A percentile compares a stretch with the other conserved stretches of the same genome.
These are phyloP conservation scores for Cytospora mali DNA, from an alignment of 2,329 filamentous ascomycete genomes.

Conservation along the genomic window DNA sequence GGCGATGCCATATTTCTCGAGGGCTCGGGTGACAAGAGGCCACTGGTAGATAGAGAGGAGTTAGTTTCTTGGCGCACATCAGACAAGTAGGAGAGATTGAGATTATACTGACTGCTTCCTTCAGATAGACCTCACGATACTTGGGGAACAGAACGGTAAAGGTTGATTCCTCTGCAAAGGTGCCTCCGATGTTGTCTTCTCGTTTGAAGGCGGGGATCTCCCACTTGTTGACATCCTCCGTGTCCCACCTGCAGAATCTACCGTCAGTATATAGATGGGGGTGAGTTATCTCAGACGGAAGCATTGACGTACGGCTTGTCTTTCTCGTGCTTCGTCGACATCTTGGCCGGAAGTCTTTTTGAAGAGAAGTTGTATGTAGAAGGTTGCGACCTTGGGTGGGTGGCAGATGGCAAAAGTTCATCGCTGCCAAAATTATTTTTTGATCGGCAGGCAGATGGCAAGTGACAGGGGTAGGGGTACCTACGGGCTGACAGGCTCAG, in stretches of 20 bases:
- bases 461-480: neutral
- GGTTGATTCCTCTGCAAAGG: constrained; percentile 89
- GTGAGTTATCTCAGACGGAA: neutral
- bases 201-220: constrained; percentile 85
- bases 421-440: constrained; percentile 12
- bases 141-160: constrained; percentile 90
- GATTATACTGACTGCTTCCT: constrained; percentile 59
- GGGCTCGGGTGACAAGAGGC: constrained; percentile 83
- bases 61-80: neutral
- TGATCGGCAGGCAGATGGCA: constrained; percentile 1
- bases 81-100: neutral
- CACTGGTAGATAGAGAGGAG: constrained; percentile 49
- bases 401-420: constrained; percentile 1
- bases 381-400: neutral
- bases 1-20: constrained; percentile 86
- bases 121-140: constrained; percentile 92
- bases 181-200: constrained; percentile 81
- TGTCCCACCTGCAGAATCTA: constrained; percentile 66
- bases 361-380: neutral
- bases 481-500: neutral
- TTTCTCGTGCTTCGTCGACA: constrained; percentile 88
- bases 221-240: constrained; percentile 97
- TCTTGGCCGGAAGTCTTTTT: constrained; percentile 37
- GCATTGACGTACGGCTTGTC: constrained; percentile 66
- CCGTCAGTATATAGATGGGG: constrained; percentile 1